phyloP scores from a whole-genome alignment of 2,329 filamentous ascomycete species.

The Exophiala bonariae region DNA sequence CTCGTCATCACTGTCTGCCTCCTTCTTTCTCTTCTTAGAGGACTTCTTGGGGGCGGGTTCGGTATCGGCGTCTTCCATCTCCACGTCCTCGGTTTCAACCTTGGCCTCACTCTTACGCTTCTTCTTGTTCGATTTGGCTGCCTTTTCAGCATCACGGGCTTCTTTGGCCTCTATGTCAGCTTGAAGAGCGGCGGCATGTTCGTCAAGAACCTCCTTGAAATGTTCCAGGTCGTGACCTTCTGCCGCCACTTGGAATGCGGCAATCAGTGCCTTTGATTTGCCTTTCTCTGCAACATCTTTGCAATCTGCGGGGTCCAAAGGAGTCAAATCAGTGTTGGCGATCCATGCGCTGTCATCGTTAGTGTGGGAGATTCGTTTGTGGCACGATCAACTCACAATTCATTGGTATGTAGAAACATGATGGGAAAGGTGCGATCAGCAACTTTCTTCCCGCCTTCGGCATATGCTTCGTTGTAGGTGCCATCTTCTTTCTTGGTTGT shows the following conservation, averaged over 20 bases:
- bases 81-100: constrained; percentile 46
- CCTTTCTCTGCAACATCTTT: constrained; percentile 64
- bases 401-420: constrained; percentile 93
- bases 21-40: constrained; percentile 80
- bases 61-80: constrained; percentile 50
- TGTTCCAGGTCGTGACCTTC: constrained; percentile 74
- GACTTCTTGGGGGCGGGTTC: constrained; percentile 54
- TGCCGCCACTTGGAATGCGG: constrained; percentile 77
- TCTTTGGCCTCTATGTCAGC: constrained; percentile 65
- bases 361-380: constrained; percentile 15
- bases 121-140: constrained; percentile 54
- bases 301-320: constrained; percentile 73
- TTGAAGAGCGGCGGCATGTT: constrained; percentile 57
- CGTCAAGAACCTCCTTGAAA: constrained; percentile 76
- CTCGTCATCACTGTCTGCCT: constrained; percentile 65
- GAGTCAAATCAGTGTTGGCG: constrained; percentile 76
- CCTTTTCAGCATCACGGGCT: constrained; percentile 60
- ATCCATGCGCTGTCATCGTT: constrained; percentile 74
- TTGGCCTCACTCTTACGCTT: constrained; percentile 47
- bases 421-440: constrained; percentile 86
- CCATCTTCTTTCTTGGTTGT: constrained; percentile 80
- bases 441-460: constrained; percentile 81
- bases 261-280: constrained; percentile 78
- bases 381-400: constrained; percentile 73
- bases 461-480: constrained; percentile 81